Base-by-base conservation (phyloP, 1,139 yeast genomes). In the Taiozyma sp. region DNA sequence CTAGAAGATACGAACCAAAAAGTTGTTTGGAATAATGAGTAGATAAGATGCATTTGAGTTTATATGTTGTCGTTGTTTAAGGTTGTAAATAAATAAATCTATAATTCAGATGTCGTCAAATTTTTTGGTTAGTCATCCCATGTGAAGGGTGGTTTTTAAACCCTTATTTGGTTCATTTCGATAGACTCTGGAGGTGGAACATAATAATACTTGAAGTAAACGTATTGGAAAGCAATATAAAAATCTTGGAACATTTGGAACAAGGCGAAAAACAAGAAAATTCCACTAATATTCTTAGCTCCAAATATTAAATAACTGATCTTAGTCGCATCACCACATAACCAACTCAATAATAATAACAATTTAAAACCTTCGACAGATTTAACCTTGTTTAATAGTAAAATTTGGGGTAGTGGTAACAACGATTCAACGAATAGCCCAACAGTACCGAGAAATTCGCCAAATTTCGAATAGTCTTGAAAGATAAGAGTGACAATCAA, bases 351-450 rank as follows among this genome's bases (percentile, higher is more conserved):
- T 46, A 90, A 67, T 47, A 90, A 71, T 39, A 91, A 79, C 45
- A 84, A 72, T 60, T 90, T 85, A 69, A 90, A 89, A 55, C 93
- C 93, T 57, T 85, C 85, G 7, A 86, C 82, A 1, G 88, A 80
- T 58, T 82, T 80, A 30, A 88, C 67, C 52, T 91, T 74, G 62
- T 82, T 77, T 50, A 88, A 77, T 52, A 88, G 72, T 34, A 91
- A 71, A 47, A 90, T 88, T 67, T 90, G 97, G 0, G 97, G 97
- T 47, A 90, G 70, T 3, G 97, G 97, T 51, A 90, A 72, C 24
- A 88, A 71, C n/a, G 93, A 82, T 63, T 90, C 97, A 26, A 88
- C 76, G 50, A 88, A 74, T 44, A 90, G 75, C 0, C 97, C 95
- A 21, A 79, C 58, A 4, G 87, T 72, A 0, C 96, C 97, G 44